Base-by-base conservation (phyloP, 805 yeast species). In the Candida maesae region DNA sequence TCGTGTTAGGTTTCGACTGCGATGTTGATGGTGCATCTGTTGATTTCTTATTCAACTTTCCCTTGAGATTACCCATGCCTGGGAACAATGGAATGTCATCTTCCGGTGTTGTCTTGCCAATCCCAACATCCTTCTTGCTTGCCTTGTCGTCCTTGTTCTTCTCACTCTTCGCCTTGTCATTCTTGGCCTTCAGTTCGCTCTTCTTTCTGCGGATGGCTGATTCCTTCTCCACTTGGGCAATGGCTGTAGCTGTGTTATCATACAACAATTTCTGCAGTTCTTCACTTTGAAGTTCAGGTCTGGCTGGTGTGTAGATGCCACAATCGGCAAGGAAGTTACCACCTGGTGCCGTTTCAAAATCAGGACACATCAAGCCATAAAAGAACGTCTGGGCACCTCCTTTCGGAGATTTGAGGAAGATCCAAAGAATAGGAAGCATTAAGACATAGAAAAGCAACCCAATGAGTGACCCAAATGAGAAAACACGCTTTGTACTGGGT, bases 341-440 rank as follows among this genome's bases (percentile, higher is more conserved):
- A 17, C 91, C 88, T 17, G 70, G 69, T 31, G 71, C 60, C 15
- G 72, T 75, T 27, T 73, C 75, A 19, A 87, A 67, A 13, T 84
- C 79, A 0, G 96, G 96, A 7, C 84, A 75, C 70, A 71, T 74
- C 35, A 85, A 56, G 0, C 87, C 85, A 65, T 73, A 82, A 33
- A 88, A 53, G 23, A 84, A 55, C 20, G 86, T 77, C 63, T 93
- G 96, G 23, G 87, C 83, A 5, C 97, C 99, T 49, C 82, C 81
- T 27, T 62, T 61, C 11, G 89, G 74, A 21, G 84, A 78, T 63
- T 89, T 91, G 40, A 90, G 70, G 36, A 90, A 70, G 14, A 93
- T 54, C 81, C 88, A 91, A 74, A 88, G 78, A 0, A 93, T 37
- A 9, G 99, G 99, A 67, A 82, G 85, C 32, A 83, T 42, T 3